Evolutionary conservation across 2,329 filamentous ascomycete genomes (phyloP), one percentile per base, ranked within the genome.

Genomic region (Pseudomassariella vexata): DNA sequence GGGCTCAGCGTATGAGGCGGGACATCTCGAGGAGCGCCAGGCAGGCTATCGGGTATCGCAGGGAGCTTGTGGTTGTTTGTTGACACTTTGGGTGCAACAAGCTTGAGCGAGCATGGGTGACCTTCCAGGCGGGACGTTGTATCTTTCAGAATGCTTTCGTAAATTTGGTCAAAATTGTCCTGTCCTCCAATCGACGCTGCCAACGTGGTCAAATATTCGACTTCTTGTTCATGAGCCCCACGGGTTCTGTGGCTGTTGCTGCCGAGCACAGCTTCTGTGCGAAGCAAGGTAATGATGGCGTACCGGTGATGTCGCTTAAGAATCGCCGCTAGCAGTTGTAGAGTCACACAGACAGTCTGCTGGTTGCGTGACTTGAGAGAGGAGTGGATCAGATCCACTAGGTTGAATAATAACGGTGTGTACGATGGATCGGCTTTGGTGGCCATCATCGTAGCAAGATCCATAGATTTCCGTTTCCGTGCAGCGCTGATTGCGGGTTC

Each of bases 391-490:
- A 98, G 72, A 59, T 98, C 92, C 16, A 94, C 85, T 8, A 98
- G 66, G 52, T 94, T 96, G 65, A 95, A 98, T 1, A 98, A 68
- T 10, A 87, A 74, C 1, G 92, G 92, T 2, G 89, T 92, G 17
- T 72, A 72, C 8, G 84, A 73, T 10, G 76, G 68, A 34, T 92
- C 85, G 3, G 82, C 76, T 41, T 84, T 82, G 33, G 84, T 71
- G 3, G 84, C 79, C 54, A 89, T 76, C 59, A 87, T 82, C 20
- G 79, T 86, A 10, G 94, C 76, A 3, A 95, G 73, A 55, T 95
- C 85, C 57, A 96, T 73, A 1, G 90, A 95, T 58, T 90, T 94
- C 35, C 89, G 79, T 49, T 89, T 83, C 42, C 85, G 84, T 7
- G 83, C 74, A 27, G 79, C 78, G 41, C 79, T 84, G 12, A 78